Base-by-base conservation (phyloP, 2,329 filamentous ascomycete genomes). In the Alternaria arborescens region DNA sequence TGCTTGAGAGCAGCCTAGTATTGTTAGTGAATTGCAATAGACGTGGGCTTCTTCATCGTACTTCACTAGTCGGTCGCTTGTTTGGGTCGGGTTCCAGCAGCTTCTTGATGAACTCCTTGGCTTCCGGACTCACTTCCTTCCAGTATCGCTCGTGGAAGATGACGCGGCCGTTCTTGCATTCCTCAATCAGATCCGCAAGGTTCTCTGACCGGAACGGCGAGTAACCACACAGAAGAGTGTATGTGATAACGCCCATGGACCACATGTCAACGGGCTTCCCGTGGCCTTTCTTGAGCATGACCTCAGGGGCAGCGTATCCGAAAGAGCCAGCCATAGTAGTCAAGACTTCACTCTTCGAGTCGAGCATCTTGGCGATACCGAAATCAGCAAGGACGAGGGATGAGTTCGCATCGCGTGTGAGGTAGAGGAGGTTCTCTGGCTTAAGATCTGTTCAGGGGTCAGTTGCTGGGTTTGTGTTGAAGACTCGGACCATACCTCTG, bases 191-290 rank as follows among this genome's bases (percentile, higher is more conserved):
- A 73, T 98, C 95, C 67, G 91, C 87, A 50, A 99, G 85, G 73
- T 92, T 97, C 83, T 99, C 95, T 64, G 93, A 95, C 69, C 95
- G 90, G 87, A 99, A 99, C 20, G 95, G 95, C 44, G 94, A 97
- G 83, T 99, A 99, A 70, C 95, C 95, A 78, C 96, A 99, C 52
- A 99, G 91, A 28, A 99, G 86, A 16, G 95, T 99, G 82, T 99
- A 99, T 42, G 95, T 98, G 74, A 99, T 99, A 74, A 99, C 95
- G 64, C 95, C 95, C 81, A 99, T 87, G 3, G 95, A 98, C 95
- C 95, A 99, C 92, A 99, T 97, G 77, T 99, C 95, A 34, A 98
- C 95, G 5, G 95, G 93, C 81, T 98, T 99, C 77, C 95, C 95
- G 78, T 99, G 96, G 20, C 95, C 95, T 76, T 92, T 89, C 85